Conservation (phyloP, 1,139 yeast species). For the Candida buenavistaensis region DNA sequence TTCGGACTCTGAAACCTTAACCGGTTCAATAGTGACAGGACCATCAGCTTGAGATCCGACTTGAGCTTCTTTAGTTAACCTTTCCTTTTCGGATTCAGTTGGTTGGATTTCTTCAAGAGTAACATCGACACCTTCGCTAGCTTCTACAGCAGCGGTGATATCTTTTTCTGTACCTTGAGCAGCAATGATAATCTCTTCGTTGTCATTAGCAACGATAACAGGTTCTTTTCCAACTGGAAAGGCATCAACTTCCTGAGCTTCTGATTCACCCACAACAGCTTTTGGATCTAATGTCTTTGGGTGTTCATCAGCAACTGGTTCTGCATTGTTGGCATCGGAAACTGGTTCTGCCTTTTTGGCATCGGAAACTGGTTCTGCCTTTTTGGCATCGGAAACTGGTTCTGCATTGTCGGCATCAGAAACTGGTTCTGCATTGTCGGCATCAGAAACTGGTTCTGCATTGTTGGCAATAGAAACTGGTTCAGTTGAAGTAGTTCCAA, state of each 20-base stretch:
- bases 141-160: conserved; percentile 38
- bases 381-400: conserved; percentile 4
- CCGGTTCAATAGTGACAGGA: conserved; percentile 11
- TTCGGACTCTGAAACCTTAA: conserved; percentile 8
- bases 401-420: conserved; percentile 5
- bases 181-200: conserved; percentile 39
- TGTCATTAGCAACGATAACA: conserved; percentile 14
- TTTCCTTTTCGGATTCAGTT: conserved; percentile 36
- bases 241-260: conserved; percentile 30
- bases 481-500: conserved; percentile 8
- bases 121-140: conserved; percentile 39
- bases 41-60: conserved; percentile 15
- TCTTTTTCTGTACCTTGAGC: conserved; percentile 36
- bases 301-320: conserved; percentile 11
- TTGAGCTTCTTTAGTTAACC: conserved; percentile 36
- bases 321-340: neutral
- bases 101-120: conserved; percentile 47
- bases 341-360: neutral
- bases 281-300: conserved; percentile 34
- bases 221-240: conserved; percentile 19
- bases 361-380: conserved; percentile 8
- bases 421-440: conserved; percentile 4
- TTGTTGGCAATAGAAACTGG: conserved; percentile 4
- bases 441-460: conserved; percentile 5
- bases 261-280: conserved; percentile 17